Percentiles rank a stretch among this genome's conserved stretches.
Evolutionary conservation across 1,284 basidiomycete genomes (phyloP).

Genomic region (Rhodotorula sp.): DNA sequence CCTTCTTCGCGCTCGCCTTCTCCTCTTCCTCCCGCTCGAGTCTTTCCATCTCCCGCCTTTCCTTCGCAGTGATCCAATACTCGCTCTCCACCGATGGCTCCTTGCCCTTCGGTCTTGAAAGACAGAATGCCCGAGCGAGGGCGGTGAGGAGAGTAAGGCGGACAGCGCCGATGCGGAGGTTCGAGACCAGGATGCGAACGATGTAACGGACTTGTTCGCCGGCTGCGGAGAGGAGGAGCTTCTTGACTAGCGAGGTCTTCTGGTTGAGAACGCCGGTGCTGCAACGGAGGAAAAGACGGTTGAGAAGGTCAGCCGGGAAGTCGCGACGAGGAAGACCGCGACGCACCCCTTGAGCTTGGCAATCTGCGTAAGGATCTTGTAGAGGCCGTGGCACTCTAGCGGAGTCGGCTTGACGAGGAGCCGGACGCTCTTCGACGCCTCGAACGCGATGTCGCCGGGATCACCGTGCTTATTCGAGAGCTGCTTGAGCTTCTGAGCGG

Average conservation of each 20-base stretch:
- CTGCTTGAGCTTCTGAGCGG: conserved; percentile 64
- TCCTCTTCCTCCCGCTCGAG: conserved; percentile 7
- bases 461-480: conserved; percentile 52
- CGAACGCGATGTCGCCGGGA: conserved; percentile 72
- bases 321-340: no score
- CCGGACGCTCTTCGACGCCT: conserved; percentile 58
- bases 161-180: conserved; percentile 79
- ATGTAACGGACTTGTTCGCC: conserved; percentile 86
- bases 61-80: conserved; percentile 11
- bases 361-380: conserved; percentile 22
- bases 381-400: conserved; percentile 32
- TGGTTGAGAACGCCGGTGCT: conserved; percentile 57
- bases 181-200: conserved; percentile 74
- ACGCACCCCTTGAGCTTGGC: conserved; percentile 33
- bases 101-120: conserved; percentile 47
- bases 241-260: conserved; percentile 77
- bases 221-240: conserved; percentile 74
- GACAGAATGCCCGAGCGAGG: conserved; percentile 73
- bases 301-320: background rate
- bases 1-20: conserved; percentile 7
- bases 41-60: conserved; percentile 4
- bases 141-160: conserved; percentile 77
- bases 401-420: conserved; percentile 31
- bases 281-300: background rate
- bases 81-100: background rate